Evolutionary conservation across 2,329 filamentous ascomycete genomes (phyloP).

Genomic region (Trichoderma semiorbis): DNA sequence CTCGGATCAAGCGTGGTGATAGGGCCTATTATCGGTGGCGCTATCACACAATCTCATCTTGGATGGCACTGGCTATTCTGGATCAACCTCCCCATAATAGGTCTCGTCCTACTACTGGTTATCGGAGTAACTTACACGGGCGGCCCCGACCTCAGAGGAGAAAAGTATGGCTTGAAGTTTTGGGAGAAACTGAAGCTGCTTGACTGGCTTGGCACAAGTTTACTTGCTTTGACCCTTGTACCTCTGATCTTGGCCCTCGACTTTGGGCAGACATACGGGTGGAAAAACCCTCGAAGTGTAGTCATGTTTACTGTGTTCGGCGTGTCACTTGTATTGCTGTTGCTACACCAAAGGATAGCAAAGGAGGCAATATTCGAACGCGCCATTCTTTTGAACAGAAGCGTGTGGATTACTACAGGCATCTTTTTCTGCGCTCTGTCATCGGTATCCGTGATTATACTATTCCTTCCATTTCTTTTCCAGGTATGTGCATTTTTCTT

Average conservation of each 20-base stretch:
- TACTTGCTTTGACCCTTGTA: not conserved
- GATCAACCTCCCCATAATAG: slow-evolving; percentile 1
- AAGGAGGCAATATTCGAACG: not conserved
- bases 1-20: not conserved
- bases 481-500: not conserved
- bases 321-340: not conserved
- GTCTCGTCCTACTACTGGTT: not conserved
- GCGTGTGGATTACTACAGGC: not conserved
- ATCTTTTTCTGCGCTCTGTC: not conserved
- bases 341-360: not conserved
- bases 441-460: not conserved
- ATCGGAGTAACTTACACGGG: not conserved
- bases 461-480: not conserved
- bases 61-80: slow-evolving; percentile 7
- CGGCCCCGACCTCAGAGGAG: not conserved
- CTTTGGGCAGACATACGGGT: not conserved
- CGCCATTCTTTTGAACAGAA: not conserved
- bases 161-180: not conserved
- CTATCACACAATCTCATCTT: not conserved
- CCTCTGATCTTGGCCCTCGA: not conserved
- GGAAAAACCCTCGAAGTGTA: not conserved
- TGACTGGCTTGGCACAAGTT: not conserved
- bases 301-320: not conserved
- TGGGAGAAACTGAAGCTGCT: not conserved
- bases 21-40: slow-evolving; percentile 1